Evolutionary conservation across 2,329 filamentous ascomycete genomes (phyloP).

Genomic region (Epichloe gansuensis): DNA sequence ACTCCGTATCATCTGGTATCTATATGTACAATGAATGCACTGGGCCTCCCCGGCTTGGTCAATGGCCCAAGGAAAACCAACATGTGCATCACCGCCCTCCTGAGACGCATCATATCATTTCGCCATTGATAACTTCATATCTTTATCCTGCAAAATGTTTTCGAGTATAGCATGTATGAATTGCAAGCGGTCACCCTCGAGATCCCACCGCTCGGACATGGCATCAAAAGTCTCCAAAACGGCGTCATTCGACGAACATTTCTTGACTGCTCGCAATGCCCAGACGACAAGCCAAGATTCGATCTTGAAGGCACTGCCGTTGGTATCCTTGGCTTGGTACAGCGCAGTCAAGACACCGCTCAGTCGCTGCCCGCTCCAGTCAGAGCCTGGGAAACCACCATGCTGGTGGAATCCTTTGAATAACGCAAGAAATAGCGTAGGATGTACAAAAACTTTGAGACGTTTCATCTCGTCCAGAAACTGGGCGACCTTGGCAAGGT

Average conservation of each 20-base stretch:
- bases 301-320: slow-evolving; percentile 35
- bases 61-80: not conserved
- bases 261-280: slow-evolving; percentile 51
- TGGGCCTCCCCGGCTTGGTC: not conserved
- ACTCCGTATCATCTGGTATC: not conserved
- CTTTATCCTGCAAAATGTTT: slow-evolving; percentile 25
- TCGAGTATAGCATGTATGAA: slow-evolving; percentile 37
- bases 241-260: slow-evolving; percentile 38
- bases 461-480: slow-evolving; percentile 71
- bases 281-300: slow-evolving; percentile 50
- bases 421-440: slow-evolving; percentile 65
- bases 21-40: not conserved
- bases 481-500: slow-evolving; percentile 57
- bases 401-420: slow-evolving; percentile 73
- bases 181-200: slow-evolving; percentile 26
- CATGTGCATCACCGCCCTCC: not conserved
- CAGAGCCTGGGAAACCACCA: slow-evolving; percentile 49
- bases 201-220: slow-evolving; percentile 35
- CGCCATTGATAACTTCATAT: slow-evolving; percentile 17
- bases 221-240: slow-evolving; percentile 43
- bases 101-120: slow-evolving; percentile 15
- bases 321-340: slow-evolving; percentile 38
- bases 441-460: slow-evolving; percentile 56
- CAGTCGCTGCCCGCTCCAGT: slow-evolving; percentile 64
- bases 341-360: slow-evolving; percentile 56